A percentile compares a stretch with the other conserved stretches of the same genome.
Conservation (phyloP, 83 land plant species). For the Diphasiastrum complanatum region DNA sequence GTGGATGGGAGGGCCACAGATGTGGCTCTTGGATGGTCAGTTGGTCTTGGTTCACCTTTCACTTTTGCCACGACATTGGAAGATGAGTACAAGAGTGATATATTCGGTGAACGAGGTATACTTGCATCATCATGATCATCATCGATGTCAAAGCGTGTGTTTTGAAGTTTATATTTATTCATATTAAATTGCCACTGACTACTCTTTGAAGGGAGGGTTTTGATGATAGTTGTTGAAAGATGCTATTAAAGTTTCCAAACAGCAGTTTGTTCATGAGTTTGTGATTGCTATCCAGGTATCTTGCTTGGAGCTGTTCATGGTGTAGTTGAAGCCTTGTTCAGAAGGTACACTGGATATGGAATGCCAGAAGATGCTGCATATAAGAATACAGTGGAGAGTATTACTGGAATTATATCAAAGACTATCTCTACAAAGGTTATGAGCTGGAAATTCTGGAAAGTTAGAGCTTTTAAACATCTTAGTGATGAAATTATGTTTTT, state of each 20-base stretch:
- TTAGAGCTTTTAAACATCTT: slow-evolving; percentile 4
- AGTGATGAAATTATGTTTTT: not conserved
- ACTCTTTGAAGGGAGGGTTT: too few relatives aligned
- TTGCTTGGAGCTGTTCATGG: slow-evolving; percentile 97
- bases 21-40: slow-evolving; percentile 91
- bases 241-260: too few relatives aligned
- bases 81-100: slow-evolving; percentile 97
- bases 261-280: too few relatives aligned
- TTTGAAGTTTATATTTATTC: too few relatives aligned
- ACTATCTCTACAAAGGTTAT: slow-evolving; percentile 95
- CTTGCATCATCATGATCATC: not conserved
- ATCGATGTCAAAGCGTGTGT: too few relatives aligned
- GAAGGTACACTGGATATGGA: slow-evolving; percentile 87
- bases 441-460: too few relatives aligned
- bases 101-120: slow-evolving; percentile 87
- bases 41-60: slow-evolving; percentile 91
- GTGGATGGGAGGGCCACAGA: slow-evolving; percentile 95
- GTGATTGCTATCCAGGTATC: slow-evolving; percentile 48
- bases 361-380: slow-evolving; percentile 89
- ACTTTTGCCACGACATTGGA: slow-evolving; percentile 90
- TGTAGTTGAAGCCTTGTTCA: slow-evolving; percentile 81
- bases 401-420: slow-evolving; percentile 80
- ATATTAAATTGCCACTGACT: too few relatives aligned
- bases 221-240: too few relatives aligned
- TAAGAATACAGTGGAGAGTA: slow-evolving; percentile 91